Evolutionary conservation across 2,329 filamentous ascomycete genomes (phyloP).

Genomic region (Cladosporium sp.): DNA sequence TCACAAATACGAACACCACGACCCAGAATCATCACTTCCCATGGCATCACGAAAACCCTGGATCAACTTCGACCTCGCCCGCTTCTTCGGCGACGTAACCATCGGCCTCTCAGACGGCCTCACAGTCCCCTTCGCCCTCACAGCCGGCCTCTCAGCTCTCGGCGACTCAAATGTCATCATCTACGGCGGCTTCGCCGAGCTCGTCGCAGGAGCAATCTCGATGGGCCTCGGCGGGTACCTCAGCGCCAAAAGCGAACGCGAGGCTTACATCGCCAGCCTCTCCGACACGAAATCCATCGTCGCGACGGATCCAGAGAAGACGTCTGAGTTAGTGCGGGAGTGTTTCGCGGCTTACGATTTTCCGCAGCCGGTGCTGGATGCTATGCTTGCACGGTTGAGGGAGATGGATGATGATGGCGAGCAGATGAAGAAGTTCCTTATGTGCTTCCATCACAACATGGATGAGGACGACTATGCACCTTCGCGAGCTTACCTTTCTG

Average conservation of each 20-base stretch:
- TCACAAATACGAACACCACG: slow-evolving; percentile 2
- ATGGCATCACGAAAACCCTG: background rate
- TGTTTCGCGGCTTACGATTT: slow-evolving; percentile 45
- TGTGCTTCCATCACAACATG: slow-evolving; percentile 49
- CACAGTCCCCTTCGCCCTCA: slow-evolving; percentile 41
- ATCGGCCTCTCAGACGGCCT: slow-evolving; percentile 35
- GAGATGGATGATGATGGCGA: slow-evolving; percentile 23
- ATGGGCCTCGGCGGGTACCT: slow-evolving; percentile 44
- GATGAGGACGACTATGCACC: slow-evolving; percentile 42
- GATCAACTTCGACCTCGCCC: slow-evolving; percentile 14
- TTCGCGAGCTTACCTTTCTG: slow-evolving; percentile 51
- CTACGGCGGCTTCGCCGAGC: slow-evolving; percentile 40
- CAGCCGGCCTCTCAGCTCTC: slow-evolving; percentile 38
- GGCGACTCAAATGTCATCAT: slow-evolving; percentile 40
- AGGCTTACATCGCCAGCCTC: slow-evolving; percentile 47
- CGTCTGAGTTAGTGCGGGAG: slow-evolving; percentile 41
- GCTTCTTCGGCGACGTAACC: slow-evolving; percentile 14
- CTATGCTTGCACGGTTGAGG: slow-evolving; percentile 14
- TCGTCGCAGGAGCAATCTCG: slow-evolving; percentile 41
- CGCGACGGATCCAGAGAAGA: slow-evolving; percentile 38
- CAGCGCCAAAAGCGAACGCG: slow-evolving; percentile 52
- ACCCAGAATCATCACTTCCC: slow-evolving; percentile 1
- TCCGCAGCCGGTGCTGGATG: slow-evolving; percentile 30
- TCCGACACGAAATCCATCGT: slow-evolving; percentile 44
- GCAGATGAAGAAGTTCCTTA: slow-evolving; percentile 46